Evolutionary conservation across 2,329 filamentous ascomycete genomes (phyloP).

Genomic region (Phaeomoniella chlamydospora): DNA sequence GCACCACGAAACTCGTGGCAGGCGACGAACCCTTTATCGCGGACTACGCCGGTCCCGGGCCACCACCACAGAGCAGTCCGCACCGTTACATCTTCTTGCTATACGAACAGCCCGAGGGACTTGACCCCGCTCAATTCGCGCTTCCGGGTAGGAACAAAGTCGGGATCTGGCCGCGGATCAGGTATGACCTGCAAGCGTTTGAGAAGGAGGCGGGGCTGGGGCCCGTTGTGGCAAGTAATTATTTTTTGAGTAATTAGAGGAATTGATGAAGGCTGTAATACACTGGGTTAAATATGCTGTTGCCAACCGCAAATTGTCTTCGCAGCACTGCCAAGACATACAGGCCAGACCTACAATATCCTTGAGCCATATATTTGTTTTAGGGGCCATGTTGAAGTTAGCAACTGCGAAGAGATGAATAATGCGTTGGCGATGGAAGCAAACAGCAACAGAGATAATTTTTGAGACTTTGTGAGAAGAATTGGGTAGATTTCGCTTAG

Average conservation of each 20-base stretch:
- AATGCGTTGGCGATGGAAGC: too few species aligned
- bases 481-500: too few species aligned
- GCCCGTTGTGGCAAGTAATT: neutral
- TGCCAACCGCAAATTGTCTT: too few species aligned
- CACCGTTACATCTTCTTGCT: slow-evolving; percentile 36
- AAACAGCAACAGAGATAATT: too few species aligned
- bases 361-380: too few species aligned
- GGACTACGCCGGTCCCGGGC: slow-evolving; percentile 29
- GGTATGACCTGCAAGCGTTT: neutral
- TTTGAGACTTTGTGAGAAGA: too few species aligned
- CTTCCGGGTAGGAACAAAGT: neutral
- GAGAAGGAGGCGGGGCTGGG: neutral
- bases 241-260: neutral
- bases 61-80: slow-evolving; percentile 27
- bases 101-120: slow-evolving; percentile 29
- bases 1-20: neutral
- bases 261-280: too few species aligned
- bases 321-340: too few species aligned
- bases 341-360: too few species aligned
- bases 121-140: slow-evolving; percentile 16
- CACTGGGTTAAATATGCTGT: too few species aligned
- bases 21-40: slow-evolving; percentile 12
- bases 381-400: too few species aligned
- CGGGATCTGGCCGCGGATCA: neutral
- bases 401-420: too few species aligned